Evolutionary conservation across 2,329 filamentous ascomycete genomes (phyloP), one percentile per base, ranked within the genome.

Genomic region (Aureobasidium vineae): DNA sequence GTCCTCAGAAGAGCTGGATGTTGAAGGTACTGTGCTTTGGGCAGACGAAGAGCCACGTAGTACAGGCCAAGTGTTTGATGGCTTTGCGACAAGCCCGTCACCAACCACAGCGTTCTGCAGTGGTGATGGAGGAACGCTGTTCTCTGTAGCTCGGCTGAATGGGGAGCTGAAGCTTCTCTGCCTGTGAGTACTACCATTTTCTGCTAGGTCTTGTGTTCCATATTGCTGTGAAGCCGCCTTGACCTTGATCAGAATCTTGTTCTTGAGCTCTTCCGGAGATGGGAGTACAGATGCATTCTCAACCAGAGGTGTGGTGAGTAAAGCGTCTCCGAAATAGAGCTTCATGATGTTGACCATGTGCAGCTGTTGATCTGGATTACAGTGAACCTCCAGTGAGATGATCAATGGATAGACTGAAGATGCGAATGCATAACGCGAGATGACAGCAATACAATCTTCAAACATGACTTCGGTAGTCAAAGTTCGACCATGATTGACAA

Each of bases 371-470:
- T 87, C 82, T 1, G 88, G 80, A 71, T 86, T 90, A 83, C 95
- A 98, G 75, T 98, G 95, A 4, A 98, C 93, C 77, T 99, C 95
- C 16, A 99, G 88, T 0, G 95, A 98, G 69, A 99, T 88, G 81
- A 95, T 96, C 19, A 99, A 83, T 0, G 95, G 95, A 71, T 93
- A 97, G 26, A 85, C 86, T n/a, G 91, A 92, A 66, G 89, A 89
- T 70, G 88, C 84, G 74, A 99, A 99, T 1, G 95, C 95, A 75
- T 97, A 97, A 75, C 94, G 93, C 77, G 93, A 91, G 76, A 99
- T 95, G 60, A 93, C 92, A 31, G 88, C 90, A 79, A 99, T 92
- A 69, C 94, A 94, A 77, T 98, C 94, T 53, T 88, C 85, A 78
- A 99, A 99, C 43, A 90, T 87, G 65, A 98, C 92, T 67, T 90